Conservation (phyloP, 2,329 filamentous ascomycete genomes). For the Chrysoporthe cubensis region DNA sequence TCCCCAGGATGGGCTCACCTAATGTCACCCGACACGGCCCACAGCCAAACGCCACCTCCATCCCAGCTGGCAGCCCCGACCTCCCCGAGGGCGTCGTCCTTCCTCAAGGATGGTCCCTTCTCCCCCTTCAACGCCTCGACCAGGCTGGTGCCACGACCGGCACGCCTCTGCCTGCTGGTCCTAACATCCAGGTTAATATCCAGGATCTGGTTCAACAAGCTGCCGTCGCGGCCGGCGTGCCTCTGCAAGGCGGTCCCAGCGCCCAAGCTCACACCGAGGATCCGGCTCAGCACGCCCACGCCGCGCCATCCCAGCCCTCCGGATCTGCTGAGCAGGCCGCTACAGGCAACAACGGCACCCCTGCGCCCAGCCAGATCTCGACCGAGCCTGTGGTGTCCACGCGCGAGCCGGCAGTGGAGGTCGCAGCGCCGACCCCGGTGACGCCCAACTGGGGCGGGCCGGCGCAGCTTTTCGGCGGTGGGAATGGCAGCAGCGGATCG, state of each 20-base stretch:
- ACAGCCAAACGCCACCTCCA: conserved; percentile 50
- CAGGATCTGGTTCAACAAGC: conserved; percentile 29
- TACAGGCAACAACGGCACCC: not conserved
- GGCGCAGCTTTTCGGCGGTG: conserved; percentile 51
- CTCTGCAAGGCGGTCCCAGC: conserved; percentile 1
- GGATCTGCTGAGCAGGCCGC: not conserved
- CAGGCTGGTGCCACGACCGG: conserved; percentile 21
- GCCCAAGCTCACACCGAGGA: conserved; percentile 18
- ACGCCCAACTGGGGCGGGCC: conserved; percentile 56
- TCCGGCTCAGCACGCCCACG: conserved; percentile 23
- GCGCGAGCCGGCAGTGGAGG: conserved; percentile 36
- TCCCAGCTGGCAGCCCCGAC: conserved; percentile 63
- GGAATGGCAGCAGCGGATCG: conserved; percentile 30
- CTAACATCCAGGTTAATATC: not conserved
- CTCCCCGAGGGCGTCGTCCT: conserved; percentile 67
- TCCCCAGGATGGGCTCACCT: conserved; percentile 44
- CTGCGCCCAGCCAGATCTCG: not conserved
- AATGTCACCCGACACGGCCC: conserved; percentile 53
- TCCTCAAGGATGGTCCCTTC: conserved; percentile 66
- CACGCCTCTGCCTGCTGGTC: not conserved
- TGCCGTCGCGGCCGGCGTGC: not conserved
- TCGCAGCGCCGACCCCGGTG: conserved; percentile 53
- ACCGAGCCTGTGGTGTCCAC: conserved; percentile 12
- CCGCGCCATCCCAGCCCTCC: not conserved
- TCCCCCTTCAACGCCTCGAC: conserved; percentile 61